phyloP scores from a whole-genome alignment of 192 early-diverging fungal species.

The Geranomyces michiganensis region DNA sequence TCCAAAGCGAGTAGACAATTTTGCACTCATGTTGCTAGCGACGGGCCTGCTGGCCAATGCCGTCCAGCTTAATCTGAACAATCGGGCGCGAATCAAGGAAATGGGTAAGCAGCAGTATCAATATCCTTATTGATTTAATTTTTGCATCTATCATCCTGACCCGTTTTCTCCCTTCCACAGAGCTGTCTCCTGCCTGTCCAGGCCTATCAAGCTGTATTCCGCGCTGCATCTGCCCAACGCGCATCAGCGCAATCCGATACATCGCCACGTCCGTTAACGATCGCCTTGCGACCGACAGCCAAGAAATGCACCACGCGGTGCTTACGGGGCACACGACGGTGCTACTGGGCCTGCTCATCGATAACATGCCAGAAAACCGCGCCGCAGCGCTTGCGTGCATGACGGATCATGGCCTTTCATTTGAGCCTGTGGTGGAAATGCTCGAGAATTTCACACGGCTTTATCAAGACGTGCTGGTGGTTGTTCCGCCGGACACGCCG shows the following conservation, averaged over 20 bases:
- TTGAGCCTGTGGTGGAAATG: constrained; percentile 15
- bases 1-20: constrained; percentile 1
- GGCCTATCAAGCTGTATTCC: background rate
- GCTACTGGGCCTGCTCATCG: constrained; percentile 17
- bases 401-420: constrained; percentile 14
- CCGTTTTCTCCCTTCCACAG: background rate
- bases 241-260: constrained; percentile 10
- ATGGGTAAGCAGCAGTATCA: constrained; percentile 9
- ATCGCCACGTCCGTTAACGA: constrained; percentile 22
- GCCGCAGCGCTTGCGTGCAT: constrained; percentile 6
- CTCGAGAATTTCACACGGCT: constrained; percentile 17
- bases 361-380: background rate
- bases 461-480: constrained; percentile 1
- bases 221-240: constrained; percentile 2
- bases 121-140: too few relatives aligned
- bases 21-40: constrained; percentile 18
- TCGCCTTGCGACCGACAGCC: constrained; percentile 16
- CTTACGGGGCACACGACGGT: constrained; percentile 20
- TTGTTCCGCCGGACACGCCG: too few relatives aligned
- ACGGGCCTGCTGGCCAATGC: constrained; percentile 24
- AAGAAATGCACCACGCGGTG: constrained; percentile 4
- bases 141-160: background rate
- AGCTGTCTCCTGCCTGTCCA: background rate
- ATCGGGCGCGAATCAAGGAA: constrained; percentile 4
- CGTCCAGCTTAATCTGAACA: constrained; percentile 5